Evolutionary conservation across 495 filamentous ascomycete genomes (phyloP), one percentile per base, ranked within the genome.

Genomic region (Pyrenula massariospora): DNA sequence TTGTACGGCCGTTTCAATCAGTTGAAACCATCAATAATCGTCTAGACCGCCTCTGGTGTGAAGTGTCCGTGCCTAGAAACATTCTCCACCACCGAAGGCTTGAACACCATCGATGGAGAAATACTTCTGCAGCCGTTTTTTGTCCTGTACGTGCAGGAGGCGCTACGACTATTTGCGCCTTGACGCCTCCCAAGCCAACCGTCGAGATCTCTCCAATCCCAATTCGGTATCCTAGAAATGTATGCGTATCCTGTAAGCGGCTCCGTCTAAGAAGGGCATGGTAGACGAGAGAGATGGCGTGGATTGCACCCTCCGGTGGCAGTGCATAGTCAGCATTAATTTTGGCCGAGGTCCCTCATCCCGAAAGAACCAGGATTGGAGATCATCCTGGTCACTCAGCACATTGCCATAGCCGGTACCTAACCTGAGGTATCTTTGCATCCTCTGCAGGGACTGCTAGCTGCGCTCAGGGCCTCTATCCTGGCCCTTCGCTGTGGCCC

Each of bases 221-320:
- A 56, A 48, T 54, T 60, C 54, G 50, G 42, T 57, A 58, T 57
- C 36, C 54, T 62, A 59, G 50, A 53, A 60, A 55, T 59, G 54
- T 54, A 62, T 53, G 55, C 15, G 31, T 15, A 15, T 42, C 31
- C 15, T 42, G 31, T 42, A 5, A 42, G 31, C 31, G 15, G 5
- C 15, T 15, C 31, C 31, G 31, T 42, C 31, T 42, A 15, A 42
- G 31, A 42, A 42, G 31, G 31, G 15, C 15, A 42, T 15, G n/a
- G n/a, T n/a, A n/a, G n/a, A n/a, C n/a, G n/a, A n/a, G n/a, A n/a
- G n/a, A n/a, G n/a, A n/a, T n/a, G n/a, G n/a, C n/a, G n/a, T n/a
- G n/a, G n/a, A n/a, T n/a, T n/a, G n/a, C n/a, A n/a, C n/a, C n/a
- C n/a, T n/a, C n/a, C n/a, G n/a, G n/a, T n/a, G n/a, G n/a, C n/a